Evolutionary conservation across 257 asterid genomes (phyloP), one percentile per base, ranked within the genome.

Genomic region (Ophiorrhiza pumila): DNA sequence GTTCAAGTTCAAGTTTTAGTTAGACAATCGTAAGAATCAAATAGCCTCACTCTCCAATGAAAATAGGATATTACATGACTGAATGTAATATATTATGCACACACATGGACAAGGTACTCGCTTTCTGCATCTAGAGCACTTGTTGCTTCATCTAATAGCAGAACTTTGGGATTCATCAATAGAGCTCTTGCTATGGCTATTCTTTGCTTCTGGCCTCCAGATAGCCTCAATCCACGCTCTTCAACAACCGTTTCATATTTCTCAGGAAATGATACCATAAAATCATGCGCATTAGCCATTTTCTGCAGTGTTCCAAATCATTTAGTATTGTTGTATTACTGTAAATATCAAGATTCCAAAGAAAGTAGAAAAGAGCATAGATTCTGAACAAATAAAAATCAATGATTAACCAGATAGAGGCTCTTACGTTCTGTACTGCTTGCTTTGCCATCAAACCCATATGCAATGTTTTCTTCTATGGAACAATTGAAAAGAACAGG

Each of bases 181-280:
- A 88, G 80, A 65, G 96, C 96, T 86, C 96, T 86, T 59, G 96
- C 96, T 66, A 92, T 87, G 57, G 98, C 96, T 59, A 92, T 83
- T 78, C 96, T 85, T 80, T 90, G 97, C 78, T 92, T 92, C 81
- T 92, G 98, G 67, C 96, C 98, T 18, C 97, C 97, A 4, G 96
- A 92, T 43, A 90, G 93, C 80, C 94, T 83, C 58, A 92, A 77
- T 47, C 96, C 98, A 34, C 96, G 96, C 69, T 88, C 98, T 71
- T 96, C 96, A 10, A 90, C 94, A 6, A 72, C 60, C 0, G 96
- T 88, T 79, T 87, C 74, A 79, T 87, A 90, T 79, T 90, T 89
- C 1, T 90, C 98, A 17, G 88, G 83, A 67, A 88, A 90, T 52
- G 83, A 83, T 69, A 83, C 79, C 15, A 90, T 66, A 79, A 92